Base-by-base conservation (phyloP, 805 yeast species). In the Starmera dryadoides region DNA sequence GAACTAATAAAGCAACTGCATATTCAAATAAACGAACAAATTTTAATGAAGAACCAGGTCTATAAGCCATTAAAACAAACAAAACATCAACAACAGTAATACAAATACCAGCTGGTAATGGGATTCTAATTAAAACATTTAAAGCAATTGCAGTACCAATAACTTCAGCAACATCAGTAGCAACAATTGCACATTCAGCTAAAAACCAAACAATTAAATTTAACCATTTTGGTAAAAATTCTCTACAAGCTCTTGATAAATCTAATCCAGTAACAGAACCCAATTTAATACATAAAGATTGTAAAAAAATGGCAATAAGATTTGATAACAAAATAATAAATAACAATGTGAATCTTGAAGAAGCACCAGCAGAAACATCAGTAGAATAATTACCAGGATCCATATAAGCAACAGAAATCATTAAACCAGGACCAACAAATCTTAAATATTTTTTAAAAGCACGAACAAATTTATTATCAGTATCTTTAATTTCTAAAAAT, bases 381-480 rank as follows among this genome's bases (percentile, higher is more conserved):
- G 96, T 85, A 33, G 94, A 77, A 61, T 86, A 88, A 60, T 88
- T 88, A 33, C 97, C 97, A 2, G 96, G 96, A 56, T 88, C 97
- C 71, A 88, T 84, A 54, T 88, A 89, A 2, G 95, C 93, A 39
- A 89, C 95, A 23, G 88, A 74, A 19, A 88, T 87, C 77, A 87
- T 73, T 31, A 88, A 69, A 0, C 96, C 96, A 0, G 96, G 96
- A 0, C 96, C 96, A 16, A 87, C 66, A 56, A 88, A 88, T 36
- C 71, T 68, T 37, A 73, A 56, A 49, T 83, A 78, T 59, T 83
- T 85, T 42, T 60, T 55, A 20, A 76, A 37, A 3, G 60, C 56
- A 38, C 49, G 42, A 15, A 46, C 42, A 1, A 41, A 11, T 3
- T 36, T 36, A 9, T 38, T n/a, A 29, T 55, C 59, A 1, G 42